phyloP scores from a whole-genome alignment of 345 rosid species.

The Conringia planisiliqua region DNA sequence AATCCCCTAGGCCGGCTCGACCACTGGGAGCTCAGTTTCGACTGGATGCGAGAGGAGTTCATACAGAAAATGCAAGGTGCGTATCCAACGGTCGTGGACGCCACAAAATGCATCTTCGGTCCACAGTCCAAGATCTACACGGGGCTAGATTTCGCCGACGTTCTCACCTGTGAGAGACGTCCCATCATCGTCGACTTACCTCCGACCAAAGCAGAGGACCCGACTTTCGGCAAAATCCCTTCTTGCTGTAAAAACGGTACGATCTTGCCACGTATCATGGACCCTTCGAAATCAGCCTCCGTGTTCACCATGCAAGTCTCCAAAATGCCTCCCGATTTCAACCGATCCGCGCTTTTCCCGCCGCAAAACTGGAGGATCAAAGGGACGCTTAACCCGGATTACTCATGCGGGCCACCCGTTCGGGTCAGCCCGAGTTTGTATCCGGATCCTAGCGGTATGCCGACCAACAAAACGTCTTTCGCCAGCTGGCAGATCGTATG shows the following conservation, averaged over 20 bases:
- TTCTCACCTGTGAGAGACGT: constrained; percentile 81
- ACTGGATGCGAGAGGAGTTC: constrained; percentile 88
- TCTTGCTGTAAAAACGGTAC: constrained; percentile 86
- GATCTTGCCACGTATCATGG: constrained; percentile 78
- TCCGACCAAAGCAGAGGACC: constrained; percentile 74
- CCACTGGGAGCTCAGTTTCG: constrained; percentile 93
- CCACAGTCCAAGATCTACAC: constrained; percentile 56
- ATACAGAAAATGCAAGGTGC: constrained; percentile 85
- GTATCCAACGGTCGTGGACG: constrained; percentile 73
- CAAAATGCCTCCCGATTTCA: constrained; percentile 89
- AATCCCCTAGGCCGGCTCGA: constrained; percentile 92
- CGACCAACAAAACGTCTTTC: constrained; percentile 64
- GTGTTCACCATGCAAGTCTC: constrained; percentile 75
- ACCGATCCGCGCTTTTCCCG: constrained; percentile 61
- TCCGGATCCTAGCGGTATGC: constrained; percentile 68
- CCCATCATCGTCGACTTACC: constrained; percentile 90
- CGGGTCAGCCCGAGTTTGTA: constrained; percentile 82
- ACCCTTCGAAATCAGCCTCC: constrained; percentile 81
- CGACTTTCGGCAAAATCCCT: constrained; percentile 62
- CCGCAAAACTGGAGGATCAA: constrained; percentile 89
- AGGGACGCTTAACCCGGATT: constrained; percentile 89
- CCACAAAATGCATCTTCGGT: constrained; percentile 79
- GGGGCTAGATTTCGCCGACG: constrained; percentile 61
- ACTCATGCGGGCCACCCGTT: constrained; percentile 76
- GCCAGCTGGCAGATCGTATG: constrained; percentile 98